phyloP scores from a whole-genome alignment of 1,139 yeast species.

The Hemisphaericaspora subhashii region DNA sequence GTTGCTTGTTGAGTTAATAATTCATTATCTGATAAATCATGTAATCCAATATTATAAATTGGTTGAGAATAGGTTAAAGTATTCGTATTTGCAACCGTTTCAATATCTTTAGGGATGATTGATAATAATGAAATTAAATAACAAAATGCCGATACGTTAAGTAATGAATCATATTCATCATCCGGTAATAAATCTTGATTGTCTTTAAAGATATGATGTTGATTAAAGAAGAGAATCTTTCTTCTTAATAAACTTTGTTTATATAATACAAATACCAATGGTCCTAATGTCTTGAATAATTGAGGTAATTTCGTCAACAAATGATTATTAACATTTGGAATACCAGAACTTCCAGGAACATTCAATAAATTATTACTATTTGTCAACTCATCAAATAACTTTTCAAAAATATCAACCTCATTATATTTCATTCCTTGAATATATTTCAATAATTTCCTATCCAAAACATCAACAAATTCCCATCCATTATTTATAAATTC shows the following conservation, averaged over 20 bases:
- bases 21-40: constrained; percentile 40
- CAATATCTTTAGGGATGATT: constrained; percentile 35
- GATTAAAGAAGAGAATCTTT: constrained; percentile 57
- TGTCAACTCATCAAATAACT: constrained; percentile 18
- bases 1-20: constrained; percentile 33
- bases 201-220: constrained; percentile 26
- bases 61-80: constrained; percentile 39
- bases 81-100: constrained; percentile 18
- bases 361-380: not conserved
- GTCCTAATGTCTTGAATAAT: constrained; percentile 61
- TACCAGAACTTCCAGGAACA: constrained; percentile 2
- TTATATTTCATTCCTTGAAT: constrained; percentile 22
- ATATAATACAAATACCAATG: constrained; percentile 70
- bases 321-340: constrained; percentile 37
- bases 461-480: constrained; percentile 54
- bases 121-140: constrained; percentile 39
- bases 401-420: constrained; percentile 22
- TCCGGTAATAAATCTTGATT: constrained; percentile 9
- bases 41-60: constrained; percentile 64
- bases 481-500: constrained; percentile 53
- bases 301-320: constrained; percentile 49
- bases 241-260: constrained; percentile 65
- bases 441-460: constrained; percentile 40
- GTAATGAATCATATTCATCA: constrained; percentile 9
- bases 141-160: constrained; percentile 28